phyloP scores from a whole-genome alignment of 108 stramenopile genomes.

The Nannochloropsis gaditana region DNA sequence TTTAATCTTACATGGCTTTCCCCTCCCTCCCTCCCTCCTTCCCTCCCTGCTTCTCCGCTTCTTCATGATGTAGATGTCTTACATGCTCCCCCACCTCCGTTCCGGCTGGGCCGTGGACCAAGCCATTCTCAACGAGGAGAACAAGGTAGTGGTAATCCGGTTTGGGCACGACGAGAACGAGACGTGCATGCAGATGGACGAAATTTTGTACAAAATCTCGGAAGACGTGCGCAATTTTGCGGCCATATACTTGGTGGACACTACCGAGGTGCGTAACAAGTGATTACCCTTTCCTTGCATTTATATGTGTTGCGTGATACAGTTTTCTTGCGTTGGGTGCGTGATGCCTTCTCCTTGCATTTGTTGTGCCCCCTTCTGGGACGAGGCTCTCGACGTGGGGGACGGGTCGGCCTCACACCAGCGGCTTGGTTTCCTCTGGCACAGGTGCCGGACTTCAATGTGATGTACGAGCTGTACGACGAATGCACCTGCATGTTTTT shows the following conservation, averaged over 20 bases:
- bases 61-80: conserved; percentile 55
- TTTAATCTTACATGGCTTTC: neutral
- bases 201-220: conserved; percentile 66
- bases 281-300: too few species aligned
- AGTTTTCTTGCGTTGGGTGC: too few species aligned
- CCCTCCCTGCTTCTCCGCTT: neutral
- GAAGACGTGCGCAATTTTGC: conserved; percentile 98
- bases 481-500: conserved; percentile 98
- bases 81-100: conserved; percentile 87
- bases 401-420: neutral
- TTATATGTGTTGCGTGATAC: too few species aligned
- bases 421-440: neutral
- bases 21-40: neutral
- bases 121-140: conserved; percentile 95
- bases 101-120: conserved; percentile 98
- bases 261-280: conserved; percentile 64
- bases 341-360: too few species aligned
- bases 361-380: neutral
- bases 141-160: conserved; percentile 92
- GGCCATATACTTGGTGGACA: conserved; percentile 93
- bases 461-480: conserved; percentile 97
- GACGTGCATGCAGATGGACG: conserved; percentile 97
- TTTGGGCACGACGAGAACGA: conserved; percentile 94
- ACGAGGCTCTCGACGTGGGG: neutral
- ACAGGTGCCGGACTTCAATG: conserved; percentile 80